These are phyloP conservation scores for Actinomortierella wolfii DNA, from an alignment of 371 early-diverging fungal genomes.

Conservation along the genomic window DNA sequence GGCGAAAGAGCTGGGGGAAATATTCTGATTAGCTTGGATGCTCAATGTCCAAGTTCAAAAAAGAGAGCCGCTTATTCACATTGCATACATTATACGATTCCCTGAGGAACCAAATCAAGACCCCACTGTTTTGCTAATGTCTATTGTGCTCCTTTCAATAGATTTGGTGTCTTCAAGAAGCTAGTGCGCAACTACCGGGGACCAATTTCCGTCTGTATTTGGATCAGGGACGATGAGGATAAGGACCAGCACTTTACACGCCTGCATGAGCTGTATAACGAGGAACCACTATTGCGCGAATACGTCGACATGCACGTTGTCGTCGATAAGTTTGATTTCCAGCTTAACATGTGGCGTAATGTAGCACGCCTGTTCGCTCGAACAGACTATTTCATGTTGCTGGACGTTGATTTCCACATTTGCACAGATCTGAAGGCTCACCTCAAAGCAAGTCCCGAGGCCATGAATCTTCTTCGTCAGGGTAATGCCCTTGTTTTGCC, in stretches of 20 bases:
- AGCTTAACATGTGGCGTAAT: slow-evolving; percentile 72
- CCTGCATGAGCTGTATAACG: slow-evolving; percentile 53
- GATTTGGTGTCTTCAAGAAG: slow-evolving; percentile 59
- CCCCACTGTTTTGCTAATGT: neutral
- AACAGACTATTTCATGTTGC: slow-evolving; percentile 62
- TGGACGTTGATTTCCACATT: slow-evolving; percentile 66
- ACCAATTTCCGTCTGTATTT: slow-evolving; percentile 71
- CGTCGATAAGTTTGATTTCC: slow-evolving; percentile 61
- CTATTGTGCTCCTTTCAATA: too few species aligned
- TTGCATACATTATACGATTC: too few species aligned
- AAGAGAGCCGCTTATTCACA: too few species aligned
- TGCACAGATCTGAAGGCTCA: slow-evolving; percentile 61
- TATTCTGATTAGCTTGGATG: too few species aligned
- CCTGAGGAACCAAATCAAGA: too few species aligned
- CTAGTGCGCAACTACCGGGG: slow-evolving; percentile 65
- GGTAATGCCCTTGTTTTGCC: slow-evolving; percentile 63
- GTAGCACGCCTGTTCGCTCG: slow-evolving; percentile 66
- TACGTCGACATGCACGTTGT: slow-evolving; percentile 65
- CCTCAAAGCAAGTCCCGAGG: slow-evolving; percentile 42
- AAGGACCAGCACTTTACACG: slow-evolving; percentile 47
- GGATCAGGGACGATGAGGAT: slow-evolving; percentile 60
- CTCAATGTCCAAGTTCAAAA: too few species aligned
- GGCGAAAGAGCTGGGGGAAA: too few species aligned
- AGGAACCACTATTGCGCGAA: slow-evolving; percentile 54
- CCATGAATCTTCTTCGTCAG: slow-evolving; percentile 52